A percentile compares a stretch with the other conserved stretches of the same genome.
Conservation (phyloP, 164 flowering plant species). For the Cinnamomum micranthum region DNA sequence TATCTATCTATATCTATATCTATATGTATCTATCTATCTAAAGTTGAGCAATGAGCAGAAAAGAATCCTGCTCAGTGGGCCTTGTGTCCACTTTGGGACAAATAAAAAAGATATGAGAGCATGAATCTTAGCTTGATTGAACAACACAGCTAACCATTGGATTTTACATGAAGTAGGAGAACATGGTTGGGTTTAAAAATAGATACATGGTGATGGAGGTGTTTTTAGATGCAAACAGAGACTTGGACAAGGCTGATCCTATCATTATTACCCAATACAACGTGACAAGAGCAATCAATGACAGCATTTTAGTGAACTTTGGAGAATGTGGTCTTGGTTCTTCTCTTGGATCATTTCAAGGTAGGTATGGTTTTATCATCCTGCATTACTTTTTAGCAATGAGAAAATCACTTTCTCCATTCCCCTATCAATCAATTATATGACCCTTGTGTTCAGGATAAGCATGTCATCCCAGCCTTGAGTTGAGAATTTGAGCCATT, state of each 20-base stretch:
- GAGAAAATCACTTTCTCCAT: neutral
- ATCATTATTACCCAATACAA: conserved; percentile 55
- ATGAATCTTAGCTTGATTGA: no score
- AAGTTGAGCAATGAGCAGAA: no score
- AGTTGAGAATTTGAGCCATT: neutral
- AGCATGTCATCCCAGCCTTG: neutral
- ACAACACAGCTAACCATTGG: neutral
- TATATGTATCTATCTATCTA: no score
- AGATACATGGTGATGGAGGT: conserved; percentile 89
- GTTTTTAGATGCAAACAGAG: conserved; percentile 65
- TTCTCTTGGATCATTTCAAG: conserved; percentile 65
- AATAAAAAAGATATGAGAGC: no score
- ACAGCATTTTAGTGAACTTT: conserved; percentile 71
- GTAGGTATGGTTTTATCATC: conserved; percentile 23
- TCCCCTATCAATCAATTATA: neutral
- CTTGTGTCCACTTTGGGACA: no score
- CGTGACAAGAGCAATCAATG: conserved; percentile 68
- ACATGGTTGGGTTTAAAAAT: conserved; percentile 83
- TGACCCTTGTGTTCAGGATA: neutral
- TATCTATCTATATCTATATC: no score
- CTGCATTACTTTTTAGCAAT: no score
- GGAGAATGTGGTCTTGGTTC: conserved; percentile 96
- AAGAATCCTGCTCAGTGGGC: no score
- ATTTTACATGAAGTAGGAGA: conserved; percentile 10
- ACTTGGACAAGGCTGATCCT: conserved; percentile 46